Base-by-base conservation (phyloP, 345 rosid genomes). In the Salix viminalis region DNA sequence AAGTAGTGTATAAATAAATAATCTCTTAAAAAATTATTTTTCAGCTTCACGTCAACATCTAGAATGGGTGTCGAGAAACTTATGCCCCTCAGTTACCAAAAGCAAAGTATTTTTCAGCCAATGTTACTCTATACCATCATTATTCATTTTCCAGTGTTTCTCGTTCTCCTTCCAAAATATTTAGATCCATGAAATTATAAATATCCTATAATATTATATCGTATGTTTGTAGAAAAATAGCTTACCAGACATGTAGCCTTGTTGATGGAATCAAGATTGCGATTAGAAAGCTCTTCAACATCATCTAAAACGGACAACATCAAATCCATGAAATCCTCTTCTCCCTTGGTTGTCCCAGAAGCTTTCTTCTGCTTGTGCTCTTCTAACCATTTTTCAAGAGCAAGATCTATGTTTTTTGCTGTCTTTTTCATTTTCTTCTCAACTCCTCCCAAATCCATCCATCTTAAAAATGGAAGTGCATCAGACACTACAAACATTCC, bases 241-340 rank as follows among this genome's bases (percentile, higher is more conserved):
- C 44, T 0, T 84, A 86, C 87, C 88, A 83, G 67, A 65, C 75
- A 78, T 0, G 73, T 84, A 10, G 87, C 85, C 56, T 83, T 84
- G 69, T 19, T 83, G 68, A 77, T 34, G 10, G 82, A 67, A 70
- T 80, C 84, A 7, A 77, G 68, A 74, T 82, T 86, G 34, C 14
- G 65, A 37, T 41, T 10, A 41, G 13, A 41, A 10, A 41, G 14
- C 44, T 26, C 75, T 0, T 62, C 42, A 10, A 16, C 50, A 11
- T 54, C 78, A 1, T 46, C 65, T 2, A 81, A 71, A 66, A 42
- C 21, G 23, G 84, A 66, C 1, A 85, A 70, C 84, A 87, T 68
- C 37, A 87, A 70, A 75, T 73, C 83, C 87, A 85, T 83, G 81
- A 86, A 85, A 44, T 84, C 86, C n/a, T 79, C 70, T 2, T 79